Percentiles rank a stretch among this genome's conserved stretches.
Conservation (phyloP, 371 early-diverging fungal genomes). For the Actinomortierella wolfii region DNA sequence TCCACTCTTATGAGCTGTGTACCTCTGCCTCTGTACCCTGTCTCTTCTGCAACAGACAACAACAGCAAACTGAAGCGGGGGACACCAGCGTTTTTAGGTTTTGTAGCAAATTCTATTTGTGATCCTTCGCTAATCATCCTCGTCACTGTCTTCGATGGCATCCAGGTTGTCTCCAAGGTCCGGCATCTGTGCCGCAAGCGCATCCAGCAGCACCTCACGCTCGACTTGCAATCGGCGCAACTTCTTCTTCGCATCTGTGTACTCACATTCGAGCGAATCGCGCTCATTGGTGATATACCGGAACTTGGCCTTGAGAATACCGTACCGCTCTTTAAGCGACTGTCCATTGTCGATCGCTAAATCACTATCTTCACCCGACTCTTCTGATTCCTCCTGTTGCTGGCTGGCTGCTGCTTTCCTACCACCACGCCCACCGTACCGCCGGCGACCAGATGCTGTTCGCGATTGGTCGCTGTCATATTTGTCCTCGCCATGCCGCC, state of each 20-base stretch:
- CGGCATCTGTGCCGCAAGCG: constrained; percentile 47
- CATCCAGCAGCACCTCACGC: constrained; percentile 56
- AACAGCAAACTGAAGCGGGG: neutral
- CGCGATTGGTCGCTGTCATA: too few relatives aligned
- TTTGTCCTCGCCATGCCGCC: neutral
- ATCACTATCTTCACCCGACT: constrained; percentile 40
- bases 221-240: constrained; percentile 56
- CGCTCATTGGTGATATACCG: constrained; percentile 61
- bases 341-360: constrained; percentile 30
- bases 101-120: neutral
- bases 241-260: constrained; percentile 51
- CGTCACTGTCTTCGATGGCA: constrained; percentile 41
- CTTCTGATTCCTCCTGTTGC: constrained; percentile 4
- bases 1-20: neutral
- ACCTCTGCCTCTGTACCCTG: neutral
- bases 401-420: constrained; percentile 5
- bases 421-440: neutral
- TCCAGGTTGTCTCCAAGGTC: constrained; percentile 38
- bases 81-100: neutral
- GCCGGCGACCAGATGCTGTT: neutral
- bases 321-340: constrained; percentile 49
- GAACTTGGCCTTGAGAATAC: constrained; percentile 59
- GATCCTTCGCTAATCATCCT: too few relatives aligned
- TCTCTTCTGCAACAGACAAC: neutral
- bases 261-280: constrained; percentile 60